Evolutionary conservation across 2,329 filamentous ascomycete genomes (phyloP), one percentile per base, ranked within the genome.

Genomic region (Blastomyces gilchristii): DNA sequence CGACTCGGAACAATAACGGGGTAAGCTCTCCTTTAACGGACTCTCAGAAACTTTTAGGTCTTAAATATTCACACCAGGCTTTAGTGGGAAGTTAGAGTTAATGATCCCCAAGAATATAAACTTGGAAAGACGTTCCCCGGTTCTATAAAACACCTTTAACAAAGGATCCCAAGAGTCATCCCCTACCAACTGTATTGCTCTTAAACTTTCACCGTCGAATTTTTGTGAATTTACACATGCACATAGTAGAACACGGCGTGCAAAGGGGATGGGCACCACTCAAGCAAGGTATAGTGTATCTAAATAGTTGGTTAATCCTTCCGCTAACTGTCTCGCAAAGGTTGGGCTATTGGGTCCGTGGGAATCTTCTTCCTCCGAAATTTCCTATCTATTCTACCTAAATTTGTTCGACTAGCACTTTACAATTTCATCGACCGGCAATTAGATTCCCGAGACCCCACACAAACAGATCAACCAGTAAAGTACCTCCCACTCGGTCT

Each of bases 401-500:
- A 28, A n/a, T 52, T n/a, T 22, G 3, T 61, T 34, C 59, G 59
- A 39, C 11, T 52, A 11, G 8, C 25, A 14, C 49, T 61, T 43
- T 61, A 28, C 28, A 54, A 61, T 12, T 37, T 54, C 31, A 52
- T 61, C 47, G 49, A 61, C 25, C 34, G 18, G 28, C 59, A 52
- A 22, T 12, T 53, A 61, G 59, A 61, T 0, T 53, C 39, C 25
- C 39, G 43, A 45, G 14, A 62, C 22, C 60, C 54, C 7, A 43
- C 53, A 34, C 22, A 45, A 37, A n/a, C 41, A 18, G 9, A 50
- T 43, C 34, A 58, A 7, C 39, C 12, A 31, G 37, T 67, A 25
- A 67, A 62, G 47, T 58, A 28, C 45, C 62, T 67, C n/a, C 65
- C 64, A 14, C 41, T 63, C 34, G 65, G 65, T 18, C 64, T 67